A percentile compares a stretch with the other conserved stretches of the same genome.
These are phyloP conservation scores for Chrysanthemum makinoi DNA, from an alignment of 129 eudicot species.

Conservation along the genomic window DNA sequence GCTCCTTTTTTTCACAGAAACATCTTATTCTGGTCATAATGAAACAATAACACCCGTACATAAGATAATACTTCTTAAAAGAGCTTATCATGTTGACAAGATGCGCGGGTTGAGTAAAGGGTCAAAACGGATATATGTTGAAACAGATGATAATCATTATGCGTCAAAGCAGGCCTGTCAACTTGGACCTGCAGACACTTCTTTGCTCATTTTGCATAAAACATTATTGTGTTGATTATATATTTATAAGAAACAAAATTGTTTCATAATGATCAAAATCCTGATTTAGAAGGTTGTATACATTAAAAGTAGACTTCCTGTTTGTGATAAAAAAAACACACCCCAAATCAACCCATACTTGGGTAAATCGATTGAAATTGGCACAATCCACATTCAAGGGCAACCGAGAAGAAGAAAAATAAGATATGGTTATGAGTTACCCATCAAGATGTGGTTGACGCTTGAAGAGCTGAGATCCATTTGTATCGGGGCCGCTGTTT, in stretches of 20 bases:
- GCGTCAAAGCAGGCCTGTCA: no score
- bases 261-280: background rate
- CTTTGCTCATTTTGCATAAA: background rate
- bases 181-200: background rate
- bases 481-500: constrained; percentile 84
- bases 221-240: background rate
- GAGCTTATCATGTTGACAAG: background rate
- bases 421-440: constrained; percentile 30
- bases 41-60: no score
- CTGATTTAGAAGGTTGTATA: background rate
- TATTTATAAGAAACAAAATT: background rate
- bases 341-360: background rate
- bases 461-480: constrained; percentile 86
- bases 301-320: background rate
- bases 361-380: no score
- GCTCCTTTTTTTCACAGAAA: no score
- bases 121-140: background rate
- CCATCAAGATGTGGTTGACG: constrained; percentile 90
- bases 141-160: background rate
- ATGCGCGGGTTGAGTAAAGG: background rate
- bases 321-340: background rate
- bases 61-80: no score
- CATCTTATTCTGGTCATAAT: no score
- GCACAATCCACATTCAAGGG: background rate
- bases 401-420: background rate